phyloP scores from a whole-genome alignment of 345 rosid species.

The Pistacia vera region DNA sequence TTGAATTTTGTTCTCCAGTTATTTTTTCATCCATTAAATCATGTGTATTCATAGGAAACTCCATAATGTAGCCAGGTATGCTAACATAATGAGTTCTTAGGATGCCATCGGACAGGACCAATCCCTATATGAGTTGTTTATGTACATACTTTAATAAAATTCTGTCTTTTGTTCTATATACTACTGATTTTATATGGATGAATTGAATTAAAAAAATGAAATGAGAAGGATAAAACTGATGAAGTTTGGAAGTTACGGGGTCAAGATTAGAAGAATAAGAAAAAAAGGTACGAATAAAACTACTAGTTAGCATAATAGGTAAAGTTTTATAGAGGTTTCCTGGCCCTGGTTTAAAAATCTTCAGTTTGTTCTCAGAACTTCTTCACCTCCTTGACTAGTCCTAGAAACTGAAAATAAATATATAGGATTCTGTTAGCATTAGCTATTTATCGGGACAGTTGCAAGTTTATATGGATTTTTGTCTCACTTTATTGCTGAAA shows the following conservation, averaged over 20 bases:
- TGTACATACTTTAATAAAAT: not conserved
- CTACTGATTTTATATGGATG: not conserved
- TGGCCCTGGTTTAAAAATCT: not conserved
- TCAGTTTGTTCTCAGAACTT: not conserved
- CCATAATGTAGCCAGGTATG: not conserved
- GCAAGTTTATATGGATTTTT: not conserved
- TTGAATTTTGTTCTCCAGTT: constrained; percentile 18
- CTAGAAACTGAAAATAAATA: no score
- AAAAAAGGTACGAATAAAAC: no score
- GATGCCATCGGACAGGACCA: not conserved
- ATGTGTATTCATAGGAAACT: constrained; percentile 1
- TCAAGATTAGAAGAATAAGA: not conserved
- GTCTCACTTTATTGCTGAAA: not conserved
- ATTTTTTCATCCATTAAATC: not conserved
- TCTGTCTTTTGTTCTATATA: not conserved
- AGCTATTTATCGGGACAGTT: not conserved
- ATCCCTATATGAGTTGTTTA: not conserved
- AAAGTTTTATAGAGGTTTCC: not conserved
- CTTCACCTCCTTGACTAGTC: constrained; percentile 2
- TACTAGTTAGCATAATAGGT: not conserved
- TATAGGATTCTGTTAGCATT: no score
- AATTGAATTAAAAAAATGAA: not conserved
- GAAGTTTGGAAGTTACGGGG: not conserved
- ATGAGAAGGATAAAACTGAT: constrained; percentile 4
- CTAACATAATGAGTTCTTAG: not conserved